These are phyloP conservation scores for Santalum album DNA, from an alignment of 164 flowering plant species.

Conservation along the genomic window DNA sequence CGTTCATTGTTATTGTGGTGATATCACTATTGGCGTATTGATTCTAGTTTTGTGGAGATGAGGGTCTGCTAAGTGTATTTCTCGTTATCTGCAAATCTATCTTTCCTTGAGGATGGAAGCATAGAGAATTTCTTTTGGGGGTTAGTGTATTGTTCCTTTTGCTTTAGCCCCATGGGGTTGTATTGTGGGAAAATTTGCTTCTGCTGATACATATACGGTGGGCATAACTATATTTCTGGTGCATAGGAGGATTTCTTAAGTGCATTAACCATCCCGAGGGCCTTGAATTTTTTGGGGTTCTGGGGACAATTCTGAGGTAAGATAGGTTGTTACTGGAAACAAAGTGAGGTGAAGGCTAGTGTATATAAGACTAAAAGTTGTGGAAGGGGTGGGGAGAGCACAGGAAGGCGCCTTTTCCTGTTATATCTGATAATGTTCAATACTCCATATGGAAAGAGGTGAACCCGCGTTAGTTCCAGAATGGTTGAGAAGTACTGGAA, in stretches of 20 bases:
- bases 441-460: conserved; percentile 66
- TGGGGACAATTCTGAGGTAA: neutral
- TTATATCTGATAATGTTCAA: conserved; percentile 40
- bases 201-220: no score
- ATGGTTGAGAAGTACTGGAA: conserved; percentile 78
- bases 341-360: conserved; percentile 7
- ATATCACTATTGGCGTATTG: neutral
- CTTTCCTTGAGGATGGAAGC: conserved; percentile 29
- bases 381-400: conserved; percentile 11
- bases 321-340: neutral
- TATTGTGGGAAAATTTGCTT: neutral
- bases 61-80: conserved; percentile 29
- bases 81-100: conserved; percentile 21
- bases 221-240: no score
- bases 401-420: conserved; percentile 12
- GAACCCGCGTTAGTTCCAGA: conserved; percentile 84
- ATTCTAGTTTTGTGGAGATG: conserved; percentile 16
- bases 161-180: neutral
- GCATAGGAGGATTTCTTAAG: neutral
- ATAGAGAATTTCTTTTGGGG: conserved; percentile 10
- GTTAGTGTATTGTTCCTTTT: neutral
- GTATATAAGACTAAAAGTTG: conserved; percentile 1
- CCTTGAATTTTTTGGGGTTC: neutral
- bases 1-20: conserved; percentile 3
- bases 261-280: neutral